A percentile compares a stretch with the other conserved stretches of the same genome.
Conservation (phyloP, 208 protist species). For the Tetramitus jugosus region DNA sequence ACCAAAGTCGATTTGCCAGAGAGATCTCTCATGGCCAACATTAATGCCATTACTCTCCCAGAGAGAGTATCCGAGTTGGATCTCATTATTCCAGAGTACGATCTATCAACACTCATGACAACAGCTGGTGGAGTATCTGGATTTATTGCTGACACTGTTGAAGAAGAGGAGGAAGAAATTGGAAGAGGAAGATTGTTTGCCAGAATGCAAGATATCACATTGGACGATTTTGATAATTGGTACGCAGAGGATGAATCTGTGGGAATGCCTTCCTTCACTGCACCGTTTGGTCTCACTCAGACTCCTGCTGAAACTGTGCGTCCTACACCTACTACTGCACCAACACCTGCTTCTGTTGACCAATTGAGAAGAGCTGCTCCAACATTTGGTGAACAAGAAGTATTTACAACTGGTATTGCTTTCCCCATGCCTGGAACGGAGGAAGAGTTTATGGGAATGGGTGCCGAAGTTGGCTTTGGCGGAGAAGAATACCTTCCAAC, state of each 20-base stretch:
- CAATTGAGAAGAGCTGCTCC: not conserved
- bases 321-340: not conserved
- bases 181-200: too few species aligned
- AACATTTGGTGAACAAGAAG: not conserved
- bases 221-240: slow-evolving; percentile 5
- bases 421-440: not conserved
- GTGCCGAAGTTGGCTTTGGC: not conserved
- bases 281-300: too few species aligned
- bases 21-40: not conserved
- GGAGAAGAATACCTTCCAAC: too few species aligned
- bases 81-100: not conserved
- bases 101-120: not conserved
- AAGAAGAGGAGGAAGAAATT: too few species aligned
- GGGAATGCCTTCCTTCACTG: not conserved
- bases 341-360: not conserved
- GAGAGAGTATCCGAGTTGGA: not conserved
- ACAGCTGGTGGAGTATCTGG: too few species aligned
- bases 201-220: slow-evolving; percentile 1
- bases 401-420: not conserved
- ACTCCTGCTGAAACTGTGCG: too few species aligned
- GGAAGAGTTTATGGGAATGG: not conserved
- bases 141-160: too few species aligned
- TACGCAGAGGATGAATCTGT: not conserved
- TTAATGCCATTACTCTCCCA: not conserved
- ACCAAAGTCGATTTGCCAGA: slow-evolving; percentile 2